Percentiles rank a stretch among this genome's conserved stretches.
phyloP scores from a whole-genome alignment of 805 yeast species.

The Candida nitratophila region DNA sequence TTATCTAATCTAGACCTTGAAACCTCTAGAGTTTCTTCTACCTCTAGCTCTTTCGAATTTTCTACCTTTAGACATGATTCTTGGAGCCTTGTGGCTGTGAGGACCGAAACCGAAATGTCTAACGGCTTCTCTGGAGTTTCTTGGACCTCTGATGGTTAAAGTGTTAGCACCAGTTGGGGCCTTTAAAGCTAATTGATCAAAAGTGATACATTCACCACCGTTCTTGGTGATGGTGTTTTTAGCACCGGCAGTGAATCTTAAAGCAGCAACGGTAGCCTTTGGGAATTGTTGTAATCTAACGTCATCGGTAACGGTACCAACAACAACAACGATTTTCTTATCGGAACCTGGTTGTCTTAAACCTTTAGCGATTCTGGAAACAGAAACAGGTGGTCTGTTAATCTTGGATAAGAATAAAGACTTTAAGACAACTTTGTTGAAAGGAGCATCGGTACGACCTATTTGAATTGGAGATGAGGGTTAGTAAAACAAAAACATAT shows the following conservation, averaged over 20 bases:
- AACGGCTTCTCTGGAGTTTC: slow-evolving; percentile 98
- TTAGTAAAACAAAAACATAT: slow-evolving; percentile 15
- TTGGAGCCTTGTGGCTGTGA: slow-evolving; percentile 99
- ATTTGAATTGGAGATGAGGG: slow-evolving; percentile 14
- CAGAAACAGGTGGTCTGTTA: slow-evolving; percentile 99
- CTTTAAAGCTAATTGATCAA: slow-evolving; percentile 98
- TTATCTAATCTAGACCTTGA: slow-evolving; percentile 87
- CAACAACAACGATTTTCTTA: slow-evolving; percentile 92
- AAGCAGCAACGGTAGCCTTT: slow-evolving; percentile 97
- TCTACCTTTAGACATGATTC: slow-evolving; percentile 95
- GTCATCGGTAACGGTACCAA: slow-evolving; percentile 99
- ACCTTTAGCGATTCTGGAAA: slow-evolving; percentile 84
- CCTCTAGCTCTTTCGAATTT: slow-evolving; percentile 99
- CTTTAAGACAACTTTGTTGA: slow-evolving; percentile 95
- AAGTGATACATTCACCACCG: slow-evolving; percentile 99
- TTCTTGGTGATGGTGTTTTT: slow-evolving; percentile 94
- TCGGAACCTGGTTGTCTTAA: slow-evolving; percentile 76
- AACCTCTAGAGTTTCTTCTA: slow-evolving; percentile 98
- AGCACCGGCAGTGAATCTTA: slow-evolving; percentile 99
- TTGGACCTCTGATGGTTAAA: slow-evolving; percentile 96
- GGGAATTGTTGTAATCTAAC: slow-evolving; percentile 90
- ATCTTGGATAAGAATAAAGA: slow-evolving; percentile 95
- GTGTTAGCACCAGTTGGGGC: slow-evolving; percentile 99
- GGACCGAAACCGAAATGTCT: slow-evolving; percentile 99
- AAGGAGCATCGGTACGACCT: slow-evolving; percentile 98